Evolutionary conservation across 768 basidiomycete genomes (phyloP).

Genomic region (Gymnopilus junonius): DNA sequence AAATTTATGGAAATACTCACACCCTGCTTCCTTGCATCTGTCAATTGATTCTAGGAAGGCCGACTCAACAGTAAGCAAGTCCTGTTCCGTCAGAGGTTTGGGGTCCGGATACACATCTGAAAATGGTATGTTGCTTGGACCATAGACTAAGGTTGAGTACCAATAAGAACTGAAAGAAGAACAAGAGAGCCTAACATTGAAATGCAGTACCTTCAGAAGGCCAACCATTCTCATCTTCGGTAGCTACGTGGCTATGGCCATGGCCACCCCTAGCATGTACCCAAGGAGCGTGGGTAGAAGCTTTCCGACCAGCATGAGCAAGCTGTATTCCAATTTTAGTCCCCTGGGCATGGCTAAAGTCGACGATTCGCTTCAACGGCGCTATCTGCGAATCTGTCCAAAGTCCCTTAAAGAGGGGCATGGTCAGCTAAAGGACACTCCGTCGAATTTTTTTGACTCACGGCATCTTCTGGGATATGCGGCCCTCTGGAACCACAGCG

Average conservation of each 20-base stretch:
- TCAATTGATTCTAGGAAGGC: conserved; percentile 55
- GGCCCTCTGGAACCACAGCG: conserved; percentile 72
- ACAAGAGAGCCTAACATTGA: not conserved
- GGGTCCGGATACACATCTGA: conserved; percentile 56
- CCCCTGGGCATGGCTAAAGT: conserved; percentile 74
- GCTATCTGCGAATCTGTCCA: conserved; percentile 81
- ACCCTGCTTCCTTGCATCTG: conserved; percentile 64
- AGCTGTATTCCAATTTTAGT: conserved; percentile 80
- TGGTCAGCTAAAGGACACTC: not conserved
- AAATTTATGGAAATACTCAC: conserved; percentile 37
- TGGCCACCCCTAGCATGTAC: conserved; percentile 44
- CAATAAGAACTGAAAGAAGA: not conserved
- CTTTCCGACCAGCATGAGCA: conserved; percentile 75
- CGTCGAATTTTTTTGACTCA: conserved; percentile 27
- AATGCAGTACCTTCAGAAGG: conserved; percentile 54
- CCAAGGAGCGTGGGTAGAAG: conserved; percentile 74
- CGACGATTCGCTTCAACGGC: conserved; percentile 69
- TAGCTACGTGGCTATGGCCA: conserved; percentile 39
- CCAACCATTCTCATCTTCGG: conserved; percentile 69
- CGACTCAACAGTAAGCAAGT: conserved; percentile 52
- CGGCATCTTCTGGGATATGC: conserved; percentile 80
- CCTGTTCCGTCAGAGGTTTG: conserved; percentile 55
- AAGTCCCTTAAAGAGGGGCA: conserved; percentile 47
- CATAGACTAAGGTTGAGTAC: conserved; percentile 50
- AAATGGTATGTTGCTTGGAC: conserved; percentile 63